A percentile compares a stretch with the other conserved stretches of the same genome.
Conservation (phyloP, 495 filamentous ascomycete genomes). For the Penicillium antarcticum region DNA sequence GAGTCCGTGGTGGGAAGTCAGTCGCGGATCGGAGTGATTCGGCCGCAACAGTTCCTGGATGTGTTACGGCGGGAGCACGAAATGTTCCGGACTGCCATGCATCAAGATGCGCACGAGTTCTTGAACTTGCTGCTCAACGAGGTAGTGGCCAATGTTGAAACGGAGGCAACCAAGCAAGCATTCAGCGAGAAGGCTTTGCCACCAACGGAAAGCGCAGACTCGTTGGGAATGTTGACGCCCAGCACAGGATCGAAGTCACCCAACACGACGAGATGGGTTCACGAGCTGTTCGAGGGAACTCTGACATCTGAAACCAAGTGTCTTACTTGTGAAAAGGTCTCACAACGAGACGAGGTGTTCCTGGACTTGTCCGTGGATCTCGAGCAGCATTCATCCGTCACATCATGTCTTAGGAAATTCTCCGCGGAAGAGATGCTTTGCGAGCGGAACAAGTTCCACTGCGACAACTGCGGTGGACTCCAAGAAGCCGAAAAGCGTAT, state of each 20-base stretch:
- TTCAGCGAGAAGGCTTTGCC: slow-evolving; percentile 35
- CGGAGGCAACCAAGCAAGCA: slow-evolving; percentile 60
- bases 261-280: slow-evolving; percentile 81
- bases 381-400: slow-evolving; percentile 93
- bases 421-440: slow-evolving; percentile 99
- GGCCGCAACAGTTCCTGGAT: slow-evolving; percentile 88
- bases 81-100: slow-evolving; percentile 95
- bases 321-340: slow-evolving; percentile 92
- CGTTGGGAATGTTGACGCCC: slow-evolving; percentile 37
- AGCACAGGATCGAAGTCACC: slow-evolving; percentile 46
- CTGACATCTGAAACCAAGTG: slow-evolving; percentile 96
- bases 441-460: slow-evolving; percentile 97
- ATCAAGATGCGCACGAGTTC: slow-evolving; percentile 98
- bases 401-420: slow-evolving; percentile 90
- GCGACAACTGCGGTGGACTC: slow-evolving; percentile 92
- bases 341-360: slow-evolving; percentile 92
- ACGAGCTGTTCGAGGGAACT: slow-evolving; percentile 93
- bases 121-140: slow-evolving; percentile 93
- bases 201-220: slow-evolving; percentile 36
- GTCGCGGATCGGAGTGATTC: slow-evolving; percentile 85
- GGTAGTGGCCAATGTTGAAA: slow-evolving; percentile 90
- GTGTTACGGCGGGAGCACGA: slow-evolving; percentile 92
- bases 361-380: slow-evolving; percentile 94
- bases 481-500: slow-evolving; percentile 99
- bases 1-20: slow-evolving; percentile 81